phyloP scores from a whole-genome alignment of 2,329 filamentous ascomycete genomes.

The Pseudocercospora fijiensis region DNA sequence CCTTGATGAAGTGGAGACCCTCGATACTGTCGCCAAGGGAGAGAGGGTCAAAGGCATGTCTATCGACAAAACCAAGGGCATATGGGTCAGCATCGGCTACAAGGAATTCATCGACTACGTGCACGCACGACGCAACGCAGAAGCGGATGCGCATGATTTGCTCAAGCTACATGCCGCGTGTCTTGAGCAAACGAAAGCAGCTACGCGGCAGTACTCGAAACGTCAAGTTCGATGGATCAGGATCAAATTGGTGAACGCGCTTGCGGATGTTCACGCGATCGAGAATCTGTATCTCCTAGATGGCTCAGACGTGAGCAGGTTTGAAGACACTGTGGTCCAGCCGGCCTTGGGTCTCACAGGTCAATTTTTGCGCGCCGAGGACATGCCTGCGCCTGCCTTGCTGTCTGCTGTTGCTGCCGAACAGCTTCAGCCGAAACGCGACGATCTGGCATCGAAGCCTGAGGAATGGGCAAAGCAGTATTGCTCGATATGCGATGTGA shows the following conservation, averaged over 20 bases:
- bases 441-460: constrained; percentile 45
- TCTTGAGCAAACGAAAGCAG: constrained; percentile 74
- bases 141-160: constrained; percentile 44
- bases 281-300: constrained; percentile 75
- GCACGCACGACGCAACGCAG: constrained; percentile 30
- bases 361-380: constrained; percentile 60
- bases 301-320: constrained; percentile 66
- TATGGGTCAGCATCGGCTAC: constrained; percentile 96
- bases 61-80: constrained; percentile 75
- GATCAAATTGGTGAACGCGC: constrained; percentile 71
- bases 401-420: constrained; percentile 59
- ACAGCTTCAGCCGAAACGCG: constrained; percentile 58
- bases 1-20: constrained; percentile 59
- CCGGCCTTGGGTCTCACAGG: constrained; percentile 63
- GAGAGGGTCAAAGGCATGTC: constrained; percentile 46
- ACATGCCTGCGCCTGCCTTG: constrained; percentile 54
- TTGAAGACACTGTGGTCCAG: constrained; percentile 62
- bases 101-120: constrained; percentile 83
- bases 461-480: constrained; percentile 54
- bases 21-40: constrained; percentile 52
- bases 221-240: constrained; percentile 85
- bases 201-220: constrained; percentile 83
- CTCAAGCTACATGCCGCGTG: constrained; percentile 58
- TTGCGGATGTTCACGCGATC: constrained; percentile 54
- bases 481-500: constrained; percentile 69